Base-by-base conservation (phyloP, 1,284 basidiomycete species). In the Moniliophthora roreri region DNA sequence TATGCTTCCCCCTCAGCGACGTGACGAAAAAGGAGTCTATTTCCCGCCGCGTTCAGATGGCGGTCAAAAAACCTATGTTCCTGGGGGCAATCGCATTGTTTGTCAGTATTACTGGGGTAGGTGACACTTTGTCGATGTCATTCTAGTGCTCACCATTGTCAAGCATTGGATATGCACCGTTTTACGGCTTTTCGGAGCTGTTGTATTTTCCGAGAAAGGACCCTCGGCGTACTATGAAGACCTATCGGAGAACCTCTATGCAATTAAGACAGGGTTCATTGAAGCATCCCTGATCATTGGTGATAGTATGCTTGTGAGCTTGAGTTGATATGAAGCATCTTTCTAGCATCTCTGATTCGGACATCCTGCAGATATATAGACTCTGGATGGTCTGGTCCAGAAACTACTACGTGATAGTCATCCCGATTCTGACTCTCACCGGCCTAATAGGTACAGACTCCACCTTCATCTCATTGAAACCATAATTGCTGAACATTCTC, bases 301-400 rank as follows among this genome's bases (percentile, higher is more conserved):
- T 10, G 59, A 60, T 48, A 36, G 23, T 11, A 61, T 60, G 52
- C 56, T 61, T 28, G 60, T 61, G 23, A n/a, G n/a, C n/a, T n/a
- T n/a, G n/a, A 24, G 57, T 51, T 18, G 15, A 26, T 48, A 23
- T 11, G 10, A 11, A 36, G n/a, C n/a, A n/a, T n/a, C n/a, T n/a
- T n/a, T 18, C 18, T 20, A 3, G 13, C 38, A 10, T 38, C 34
- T 15, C n/a, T n/a, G n/a, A n/a, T n/a, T n/a, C n/a, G 20, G 16
- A 44, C 16, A 15, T 36, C 23, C 46, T 32, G 28, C 11, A 32
- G 28, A 11, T 32, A 6, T 32, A 32, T 11, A 32, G 28, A 32
- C 28, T 32, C 11, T 32, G 28, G 28, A 6, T 32, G 28, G 28
- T 32, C 28, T 32, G 28, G 28, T 6, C 7, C 11, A 6, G 28